A percentile compares a stretch with the other conserved stretches of the same genome.
These are phyloP conservation scores for Sphagnum magellanicum DNA, from an alignment of 228 moss, liverwort and hornwort species.

Conservation along the genomic window DNA sequence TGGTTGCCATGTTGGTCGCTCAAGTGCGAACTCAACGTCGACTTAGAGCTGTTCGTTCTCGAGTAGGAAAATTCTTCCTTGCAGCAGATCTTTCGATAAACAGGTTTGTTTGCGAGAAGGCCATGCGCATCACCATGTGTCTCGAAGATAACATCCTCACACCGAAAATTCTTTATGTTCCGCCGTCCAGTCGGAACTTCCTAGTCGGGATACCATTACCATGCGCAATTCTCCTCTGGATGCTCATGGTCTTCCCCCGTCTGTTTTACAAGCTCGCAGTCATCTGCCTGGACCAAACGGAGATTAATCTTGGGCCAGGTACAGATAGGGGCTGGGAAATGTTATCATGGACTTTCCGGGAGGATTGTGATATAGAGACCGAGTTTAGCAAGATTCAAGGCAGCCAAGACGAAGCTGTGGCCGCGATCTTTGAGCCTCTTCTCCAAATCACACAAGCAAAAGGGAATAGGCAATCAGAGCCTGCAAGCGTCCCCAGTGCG, in stretches of 20 bases:
- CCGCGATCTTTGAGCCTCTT: constrained; percentile 6
- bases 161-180: not conserved
- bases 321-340: too few relatives aligned
- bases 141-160: not conserved
- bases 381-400: too few relatives aligned
- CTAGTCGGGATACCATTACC: too few relatives aligned
- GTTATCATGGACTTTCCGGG: too few relatives aligned
- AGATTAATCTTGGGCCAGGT: too few relatives aligned
- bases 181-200: not conserved
- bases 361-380: too few relatives aligned
- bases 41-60: not conserved
- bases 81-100: not conserved
- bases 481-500: not conserved
- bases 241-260: too few relatives aligned
- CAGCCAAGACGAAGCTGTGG: not conserved
- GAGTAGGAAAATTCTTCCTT: not conserved
- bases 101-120: not conserved
- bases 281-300: too few relatives aligned
- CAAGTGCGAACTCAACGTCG: constrained; percentile 7
- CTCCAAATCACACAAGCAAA: not conserved
- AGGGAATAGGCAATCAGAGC: not conserved
- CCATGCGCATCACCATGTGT: not conserved
- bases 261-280: too few relatives aligned
- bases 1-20: constrained; percentile 6
- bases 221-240: too few relatives aligned